Base-by-base conservation (phyloP, 306 rosid species). In the Trifolium repens region DNA sequence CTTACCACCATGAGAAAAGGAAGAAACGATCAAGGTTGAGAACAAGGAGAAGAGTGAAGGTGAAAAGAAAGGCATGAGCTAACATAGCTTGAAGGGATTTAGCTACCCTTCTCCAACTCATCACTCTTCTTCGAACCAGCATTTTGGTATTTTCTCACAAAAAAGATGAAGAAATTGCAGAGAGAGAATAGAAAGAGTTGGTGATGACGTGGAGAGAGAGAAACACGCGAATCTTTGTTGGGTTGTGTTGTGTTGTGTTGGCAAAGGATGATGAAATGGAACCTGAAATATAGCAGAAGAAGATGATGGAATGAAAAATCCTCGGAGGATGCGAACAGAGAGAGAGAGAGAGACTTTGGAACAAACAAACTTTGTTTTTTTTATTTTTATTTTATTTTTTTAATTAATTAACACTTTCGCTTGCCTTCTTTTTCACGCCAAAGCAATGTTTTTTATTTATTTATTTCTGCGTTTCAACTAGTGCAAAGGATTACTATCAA, bases 41-140 rank as follows among this genome's bases (percentile, higher is more conserved):
- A 37, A 84, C 86, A 59, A 94, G 91, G 9, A 85, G 49, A 63
- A 90, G 68, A 69, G 96, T 79, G 90, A 91, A 94, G 64, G 90
- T 71, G 75, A 90, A 89, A 68, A 94, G 94, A 10, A 90, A 78
- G 16, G 81, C 80, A 77, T 91, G 96, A 8, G 97, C 96, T 2
- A 80, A 12, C 35, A 94, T 81, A 60, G 90, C 88, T 71, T 79
- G 89, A 8, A 94, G 71, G 37, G 96, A 84, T 84, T 85, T 85
- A 0, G 79, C 89, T 54, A 89, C 97, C 75, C 93, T 87, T 65
- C 93, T 85, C 98, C 97, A 91, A 70, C 93, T 94, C 90, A 89
- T 86, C 46, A 87, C 82, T 74, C 91, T 88, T 74, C 91, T 75
- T 80, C 75, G 82, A 64, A 82, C 86, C 78, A 88, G 74, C 91